Evolutionary conservation across 2,329 filamentous ascomycete genomes (phyloP).

Genomic region (Fusarium veterinarium): DNA sequence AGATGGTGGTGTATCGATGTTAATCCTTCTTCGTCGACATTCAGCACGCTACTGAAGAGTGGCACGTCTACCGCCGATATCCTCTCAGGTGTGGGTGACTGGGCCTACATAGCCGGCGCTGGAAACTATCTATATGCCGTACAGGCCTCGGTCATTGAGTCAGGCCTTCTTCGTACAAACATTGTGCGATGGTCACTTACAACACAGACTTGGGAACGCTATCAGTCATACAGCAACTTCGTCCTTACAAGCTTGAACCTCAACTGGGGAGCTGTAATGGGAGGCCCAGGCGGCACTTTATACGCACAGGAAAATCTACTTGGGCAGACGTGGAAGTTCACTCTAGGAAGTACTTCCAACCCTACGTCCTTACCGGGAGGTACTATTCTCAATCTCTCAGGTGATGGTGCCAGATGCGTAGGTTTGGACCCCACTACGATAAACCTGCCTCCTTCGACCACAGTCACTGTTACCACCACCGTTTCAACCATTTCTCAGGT

Average conservation of each 20-base stretch:
- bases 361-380: neutral
- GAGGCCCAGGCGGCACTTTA: neutral
- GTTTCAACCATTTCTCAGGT: neutral
- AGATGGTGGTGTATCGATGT: neutral
- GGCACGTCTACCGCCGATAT: neutral
- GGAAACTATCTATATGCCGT: slow-evolving; percentile 16
- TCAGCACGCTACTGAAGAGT: neutral
- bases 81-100: neutral
- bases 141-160: neutral
- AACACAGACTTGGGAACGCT: slow-evolving; percentile 7
- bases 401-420: slow-evolving; percentile 4
- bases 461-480: neutral
- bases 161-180: neutral
- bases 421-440: neutral
- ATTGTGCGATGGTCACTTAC: slow-evolving; percentile 14
- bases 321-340: slow-evolving; percentile 7
- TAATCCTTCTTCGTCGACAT: neutral
- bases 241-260: slow-evolving; percentile 4
- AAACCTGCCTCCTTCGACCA: neutral
- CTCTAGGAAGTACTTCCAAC: neutral
- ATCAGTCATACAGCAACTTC: slow-evolving; percentile 7
- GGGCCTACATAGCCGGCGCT: neutral
- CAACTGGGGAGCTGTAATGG: neutral
- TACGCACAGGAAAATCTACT: slow-evolving; percentile 7
- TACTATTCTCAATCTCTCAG: neutral